Evolutionary conservation across 805 yeast genomes (phyloP).

Genomic region (Candida ponderosae): DNA sequence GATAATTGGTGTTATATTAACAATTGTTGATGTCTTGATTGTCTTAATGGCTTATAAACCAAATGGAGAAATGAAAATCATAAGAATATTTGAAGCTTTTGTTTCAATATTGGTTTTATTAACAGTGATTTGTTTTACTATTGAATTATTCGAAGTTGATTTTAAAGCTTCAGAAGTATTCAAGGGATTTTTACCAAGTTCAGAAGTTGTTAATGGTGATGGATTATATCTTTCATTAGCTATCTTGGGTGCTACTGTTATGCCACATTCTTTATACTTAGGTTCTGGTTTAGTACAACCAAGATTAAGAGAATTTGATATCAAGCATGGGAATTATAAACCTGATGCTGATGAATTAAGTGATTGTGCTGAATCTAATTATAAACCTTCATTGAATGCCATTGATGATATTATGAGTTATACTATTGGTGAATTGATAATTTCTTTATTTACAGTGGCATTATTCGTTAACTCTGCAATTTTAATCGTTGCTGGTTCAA

Average conservation of each 20-base stretch:
- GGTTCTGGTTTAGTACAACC: conserved; percentile 90
- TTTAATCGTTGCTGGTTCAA: conserved; percentile 88
- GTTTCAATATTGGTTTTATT: conserved; percentile 73
- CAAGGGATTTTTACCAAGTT: conserved; percentile 56
- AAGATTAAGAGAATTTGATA: conserved; percentile 71
- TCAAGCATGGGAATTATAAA: conserved; percentile 53
- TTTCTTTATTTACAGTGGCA: conserved; percentile 84
- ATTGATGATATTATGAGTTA: conserved; percentile 73
- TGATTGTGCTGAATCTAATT: conserved; percentile 32
- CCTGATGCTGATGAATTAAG: conserved; percentile 25
- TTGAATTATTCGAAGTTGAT: conserved; percentile 69
- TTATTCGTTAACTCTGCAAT: conserved; percentile 86
- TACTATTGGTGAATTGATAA: conserved; percentile 74
- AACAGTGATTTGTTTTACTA: conserved; percentile 78
- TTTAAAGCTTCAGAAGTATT: conserved; percentile 51
- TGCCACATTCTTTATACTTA: conserved; percentile 87
- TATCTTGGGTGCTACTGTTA: conserved; percentile 86
- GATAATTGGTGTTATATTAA: conserved; percentile 73
- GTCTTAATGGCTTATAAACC: conserved; percentile 87
- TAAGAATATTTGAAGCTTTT: conserved; percentile 73
- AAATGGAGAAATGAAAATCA: conserved; percentile 66
- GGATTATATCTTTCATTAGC: conserved; percentile 81
- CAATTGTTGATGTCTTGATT: conserved; percentile 78
- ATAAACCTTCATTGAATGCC: conserved; percentile 77
- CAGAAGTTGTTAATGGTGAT: conserved; percentile 41